These are phyloP conservation scores for Vanrija pseudolonga DNA, from an alignment of 1,284 basidiomycete genomes.

Conservation along the genomic window DNA sequence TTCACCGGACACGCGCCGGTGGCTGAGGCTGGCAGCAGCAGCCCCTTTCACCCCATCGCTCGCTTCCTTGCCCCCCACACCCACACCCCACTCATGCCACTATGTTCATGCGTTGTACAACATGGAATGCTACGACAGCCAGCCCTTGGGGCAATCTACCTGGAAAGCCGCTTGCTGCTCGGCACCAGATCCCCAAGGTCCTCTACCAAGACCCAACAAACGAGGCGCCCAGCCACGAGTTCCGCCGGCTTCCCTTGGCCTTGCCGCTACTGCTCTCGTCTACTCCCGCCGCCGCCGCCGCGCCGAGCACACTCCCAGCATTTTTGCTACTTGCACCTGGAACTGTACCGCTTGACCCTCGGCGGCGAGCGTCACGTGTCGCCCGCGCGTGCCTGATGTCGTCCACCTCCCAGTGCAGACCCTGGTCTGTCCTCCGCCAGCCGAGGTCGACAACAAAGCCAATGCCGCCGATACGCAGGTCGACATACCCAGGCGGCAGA, in stretches of 20 bases:
- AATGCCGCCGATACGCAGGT: slow-evolving; percentile 32
- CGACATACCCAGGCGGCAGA: slow-evolving; percentile 28
- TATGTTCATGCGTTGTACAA: too few relatives aligned
- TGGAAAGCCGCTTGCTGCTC: too few relatives aligned
- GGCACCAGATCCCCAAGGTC: too few relatives aligned
- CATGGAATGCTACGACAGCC: too few relatives aligned
- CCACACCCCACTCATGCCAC: too few relatives aligned
- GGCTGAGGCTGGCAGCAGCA: too few relatives aligned
- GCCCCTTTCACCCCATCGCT: too few relatives aligned
- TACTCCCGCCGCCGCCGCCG: background rate
- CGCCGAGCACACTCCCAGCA: background rate
- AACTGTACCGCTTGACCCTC: background rate
- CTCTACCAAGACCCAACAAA: slow-evolving; percentile 15
- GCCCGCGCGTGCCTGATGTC: slow-evolving; percentile 9
- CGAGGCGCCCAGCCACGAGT: slow-evolving; percentile 3
- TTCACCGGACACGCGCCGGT: too few relatives aligned
- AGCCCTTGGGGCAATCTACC: too few relatives aligned
- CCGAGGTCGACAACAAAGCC: slow-evolving; percentile 40
- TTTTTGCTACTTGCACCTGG: background rate
- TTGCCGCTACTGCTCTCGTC: background rate
- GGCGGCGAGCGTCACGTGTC: background rate
- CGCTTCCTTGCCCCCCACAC: too few relatives aligned
- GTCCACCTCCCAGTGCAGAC: slow-evolving; percentile 36
- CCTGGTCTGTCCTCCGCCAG: slow-evolving; percentile 33
- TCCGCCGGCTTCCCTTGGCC: background rate